These are phyloP conservation scores for Carex sylvatica DNA, from an alignment of 202 grass and related monocot species.

Conservation along the genomic window DNA sequence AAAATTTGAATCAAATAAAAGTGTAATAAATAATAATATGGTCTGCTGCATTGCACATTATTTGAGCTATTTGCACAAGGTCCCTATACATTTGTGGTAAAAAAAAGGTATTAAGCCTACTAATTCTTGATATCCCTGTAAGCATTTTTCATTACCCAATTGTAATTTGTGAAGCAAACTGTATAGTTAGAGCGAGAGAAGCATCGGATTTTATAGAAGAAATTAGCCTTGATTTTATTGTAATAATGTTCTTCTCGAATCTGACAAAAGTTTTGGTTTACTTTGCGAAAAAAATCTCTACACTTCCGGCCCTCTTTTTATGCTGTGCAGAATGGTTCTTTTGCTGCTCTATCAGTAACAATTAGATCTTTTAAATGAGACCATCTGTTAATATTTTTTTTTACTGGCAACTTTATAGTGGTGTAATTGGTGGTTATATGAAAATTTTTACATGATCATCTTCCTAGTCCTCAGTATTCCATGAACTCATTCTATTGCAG, in stretches of 20 bases:
- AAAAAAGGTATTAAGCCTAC: neutral
- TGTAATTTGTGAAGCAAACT: neutral
- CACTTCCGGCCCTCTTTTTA: neutral
- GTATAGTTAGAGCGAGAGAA: neutral
- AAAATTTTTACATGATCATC: neutral
- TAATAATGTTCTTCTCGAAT: neutral
- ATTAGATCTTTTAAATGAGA: neutral
- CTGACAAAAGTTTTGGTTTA: neutral
- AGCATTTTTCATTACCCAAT: neutral
- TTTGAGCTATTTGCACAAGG: neutral
- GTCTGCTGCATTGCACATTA: no score
- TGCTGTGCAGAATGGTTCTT: neutral
- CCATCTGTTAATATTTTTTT: neutral
- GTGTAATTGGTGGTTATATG: neutral
- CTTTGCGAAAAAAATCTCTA: neutral
- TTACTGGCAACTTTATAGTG: neutral
- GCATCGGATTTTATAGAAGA: no score
- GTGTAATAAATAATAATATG: no score
- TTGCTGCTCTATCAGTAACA: neutral
- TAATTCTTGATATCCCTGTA: neutral
- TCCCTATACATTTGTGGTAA: neutral
- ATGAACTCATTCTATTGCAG: neutral
- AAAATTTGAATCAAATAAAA: no score
- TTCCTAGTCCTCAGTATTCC: neutral
- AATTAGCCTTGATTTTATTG: neutral